Evolutionary conservation across 495 filamentous ascomycete genomes (phyloP), one percentile per base, ranked within the genome.

Genomic region (Lasiosphaeria hispida): DNA sequence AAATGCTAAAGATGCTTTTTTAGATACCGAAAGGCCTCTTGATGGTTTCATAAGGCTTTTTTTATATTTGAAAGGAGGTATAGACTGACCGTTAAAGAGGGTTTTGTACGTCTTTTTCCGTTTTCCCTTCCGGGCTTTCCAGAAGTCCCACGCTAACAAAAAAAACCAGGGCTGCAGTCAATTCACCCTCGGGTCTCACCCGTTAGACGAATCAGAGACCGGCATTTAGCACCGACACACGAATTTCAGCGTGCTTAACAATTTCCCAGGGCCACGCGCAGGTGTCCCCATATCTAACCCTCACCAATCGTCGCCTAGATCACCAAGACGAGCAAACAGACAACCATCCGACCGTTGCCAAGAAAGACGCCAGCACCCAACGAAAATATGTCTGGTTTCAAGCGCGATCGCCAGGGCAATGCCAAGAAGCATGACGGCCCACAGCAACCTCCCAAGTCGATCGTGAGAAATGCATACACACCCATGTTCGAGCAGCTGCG

Each of bases 401-500:
- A 87, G 73, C 75, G 84, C 64, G 80, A 85, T 66, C 75, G 82
- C 69, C 79, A 83, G 60, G 85, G 85, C 36, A 79, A 84, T 55
- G 72, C 77, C 19, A 76, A 69, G 58, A 64, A 64, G 51, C 63
- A 67, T 37, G 67, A 70, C 51, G 57, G 62, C 42, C 57, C 64
- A 36, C 61, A 73, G 63, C 63, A 64, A 56, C 37, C 69, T 47
- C 60, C 62, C 36, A 64, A 63, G 44, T 61, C 58, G n/a, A 56
- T 59, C 6, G 63, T 55, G 51, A 71, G 68, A 55, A 83, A 80
- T 57, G 72, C 75, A 0, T 81, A 87, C 65, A 83, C 88, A 53
- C 77, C 86, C 45, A 91, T 97, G 80, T 98, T 98, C 63, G 87
- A 89, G 67, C 72, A 63, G 34, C 93, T 97, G 67, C 87, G 92